A percentile compares a stretch with the other conserved stretches of the same genome.
These are phyloP conservation scores for Huntiella decipiens DNA, from an alignment of 2,329 filamentous ascomycete species.

Conservation along the genomic window DNA sequence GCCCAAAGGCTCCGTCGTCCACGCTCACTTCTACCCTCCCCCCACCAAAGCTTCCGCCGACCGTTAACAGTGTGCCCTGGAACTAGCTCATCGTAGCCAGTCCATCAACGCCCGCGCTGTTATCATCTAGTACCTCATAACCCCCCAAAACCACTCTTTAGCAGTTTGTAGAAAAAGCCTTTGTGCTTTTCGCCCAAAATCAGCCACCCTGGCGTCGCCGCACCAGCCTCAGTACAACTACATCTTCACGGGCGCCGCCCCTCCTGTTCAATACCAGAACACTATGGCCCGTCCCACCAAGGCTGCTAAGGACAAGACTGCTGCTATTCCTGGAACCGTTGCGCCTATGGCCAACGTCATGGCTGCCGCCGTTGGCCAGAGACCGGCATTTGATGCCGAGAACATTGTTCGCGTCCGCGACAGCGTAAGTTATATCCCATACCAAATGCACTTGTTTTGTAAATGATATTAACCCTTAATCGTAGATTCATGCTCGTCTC, in stretches of 20 bases:
- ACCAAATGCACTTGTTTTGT: neutral
- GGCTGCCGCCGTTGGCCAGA: constrained; percentile 15
- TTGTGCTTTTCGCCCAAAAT: neutral
- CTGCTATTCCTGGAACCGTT: constrained; percentile 14
- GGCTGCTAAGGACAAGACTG: constrained; percentile 21
- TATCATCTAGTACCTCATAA: neutral
- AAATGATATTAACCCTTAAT: constrained; percentile 1
- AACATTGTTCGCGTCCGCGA: constrained; percentile 68
- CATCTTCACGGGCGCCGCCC: neutral
- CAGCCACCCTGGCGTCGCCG: constrained; percentile 4
- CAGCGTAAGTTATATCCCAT: constrained; percentile 39
- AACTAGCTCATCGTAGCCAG: neutral
- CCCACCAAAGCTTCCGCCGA: neutral
- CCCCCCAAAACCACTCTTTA: neutral
- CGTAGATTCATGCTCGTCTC: constrained; percentile 38
- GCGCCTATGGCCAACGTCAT: constrained; percentile 20
- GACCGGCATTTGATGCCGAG: constrained; percentile 40
- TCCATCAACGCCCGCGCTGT: neutral
- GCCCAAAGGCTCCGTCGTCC: neutral
- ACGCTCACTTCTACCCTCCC: neutral
- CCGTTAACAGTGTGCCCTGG: no score
- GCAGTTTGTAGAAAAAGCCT: constrained; percentile 4
- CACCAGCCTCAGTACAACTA: constrained; percentile 1
- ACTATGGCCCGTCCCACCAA: constrained; percentile 29
- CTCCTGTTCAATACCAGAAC: constrained; percentile 4